phyloP scores from a whole-genome alignment of 805 yeast genomes.

The Myxozyma kluyveri region DNA sequence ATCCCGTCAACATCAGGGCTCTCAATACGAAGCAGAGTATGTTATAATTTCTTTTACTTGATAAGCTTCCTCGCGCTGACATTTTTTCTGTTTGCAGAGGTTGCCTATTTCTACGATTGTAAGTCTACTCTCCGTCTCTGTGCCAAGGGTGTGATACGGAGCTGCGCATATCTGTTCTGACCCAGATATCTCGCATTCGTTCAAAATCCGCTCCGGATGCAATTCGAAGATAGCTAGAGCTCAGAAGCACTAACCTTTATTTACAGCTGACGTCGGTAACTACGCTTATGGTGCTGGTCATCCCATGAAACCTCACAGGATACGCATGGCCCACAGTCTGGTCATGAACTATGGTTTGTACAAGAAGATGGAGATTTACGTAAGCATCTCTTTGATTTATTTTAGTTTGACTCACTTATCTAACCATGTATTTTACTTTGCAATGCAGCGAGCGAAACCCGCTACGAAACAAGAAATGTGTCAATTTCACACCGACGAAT shows the following conservation, averaged over 20 bases:
- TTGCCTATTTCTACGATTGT: constrained; percentile 75
- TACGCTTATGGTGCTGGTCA: constrained; percentile 98
- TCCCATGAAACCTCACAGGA: constrained; percentile 98
- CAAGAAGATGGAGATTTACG: constrained; percentile 92
- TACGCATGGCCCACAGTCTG: constrained; percentile 96
- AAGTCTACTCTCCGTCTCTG: constrained; percentile 16
- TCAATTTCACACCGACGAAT: constrained; percentile 97
- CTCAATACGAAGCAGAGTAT: background rate
- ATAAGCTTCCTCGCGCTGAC: background rate
- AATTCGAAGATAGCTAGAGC: no score
- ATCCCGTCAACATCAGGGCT: background rate
- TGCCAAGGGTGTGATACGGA: background rate
- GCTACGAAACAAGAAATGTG: constrained; percentile 98
- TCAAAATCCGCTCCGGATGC: no score
- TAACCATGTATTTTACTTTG: background rate
- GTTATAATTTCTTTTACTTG: background rate
- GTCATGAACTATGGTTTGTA: constrained; percentile 96
- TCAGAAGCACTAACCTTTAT: background rate
- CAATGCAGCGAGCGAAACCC: constrained; percentile 73
- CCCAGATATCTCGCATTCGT: no score
- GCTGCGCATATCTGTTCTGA: no score
- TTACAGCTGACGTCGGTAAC: constrained; percentile 82
- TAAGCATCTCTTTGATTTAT: constrained; percentile 19
- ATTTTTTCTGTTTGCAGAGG: constrained; percentile 35
- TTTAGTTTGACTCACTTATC: background rate